Percentiles rank a stretch among this genome's conserved stretches.
These are phyloP conservation scores for Nannizzia gypsea DNA, from an alignment of 2,329 filamentous ascomycete species.

Conservation along the genomic window DNA sequence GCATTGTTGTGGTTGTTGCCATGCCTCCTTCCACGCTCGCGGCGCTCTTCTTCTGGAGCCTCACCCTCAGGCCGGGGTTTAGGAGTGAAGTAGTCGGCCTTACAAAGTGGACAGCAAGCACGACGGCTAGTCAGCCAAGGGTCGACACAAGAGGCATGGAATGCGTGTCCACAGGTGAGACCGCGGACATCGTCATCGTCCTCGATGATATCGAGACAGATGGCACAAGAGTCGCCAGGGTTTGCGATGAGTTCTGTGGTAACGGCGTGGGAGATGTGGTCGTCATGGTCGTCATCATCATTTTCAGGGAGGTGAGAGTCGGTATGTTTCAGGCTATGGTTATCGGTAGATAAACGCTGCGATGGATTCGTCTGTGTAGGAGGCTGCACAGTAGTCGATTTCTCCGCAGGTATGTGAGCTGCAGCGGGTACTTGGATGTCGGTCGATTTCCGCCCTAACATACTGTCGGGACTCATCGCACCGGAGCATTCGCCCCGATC, in stretches of 20 bases:
- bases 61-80: slow-evolving; percentile 61
- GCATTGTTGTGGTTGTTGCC: slow-evolving; percentile 16
- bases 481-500: slow-evolving; percentile 1
- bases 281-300: slow-evolving; percentile 57
- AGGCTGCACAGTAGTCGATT: not conserved
- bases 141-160: slow-evolving; percentile 90
- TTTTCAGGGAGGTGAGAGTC: slow-evolving; percentile 1
- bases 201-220: slow-evolving; percentile 88
- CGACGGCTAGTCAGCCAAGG: slow-evolving; percentile 91
- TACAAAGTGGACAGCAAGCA: slow-evolving; percentile 94
- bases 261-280: slow-evolving; percentile 69
- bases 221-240: slow-evolving; percentile 87
- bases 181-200: slow-evolving; percentile 93
- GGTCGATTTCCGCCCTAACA: not conserved
- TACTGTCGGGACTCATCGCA: not conserved
- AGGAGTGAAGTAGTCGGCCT: slow-evolving; percentile 92
- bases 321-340: not conserved
- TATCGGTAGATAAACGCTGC: slow-evolving; percentile 1
- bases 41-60: not conserved
- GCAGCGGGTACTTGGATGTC: not conserved
- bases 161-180: slow-evolving; percentile 90
- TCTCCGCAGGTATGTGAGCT: not conserved
- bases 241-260: slow-evolving; percentile 69
- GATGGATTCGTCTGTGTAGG: not conserved
- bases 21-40: not conserved